Evolutionary conservation across 2,329 filamentous ascomycete species (phyloP), one percentile per base, ranked within the genome.

Genomic region (Atkinsonella texensis): DNA sequence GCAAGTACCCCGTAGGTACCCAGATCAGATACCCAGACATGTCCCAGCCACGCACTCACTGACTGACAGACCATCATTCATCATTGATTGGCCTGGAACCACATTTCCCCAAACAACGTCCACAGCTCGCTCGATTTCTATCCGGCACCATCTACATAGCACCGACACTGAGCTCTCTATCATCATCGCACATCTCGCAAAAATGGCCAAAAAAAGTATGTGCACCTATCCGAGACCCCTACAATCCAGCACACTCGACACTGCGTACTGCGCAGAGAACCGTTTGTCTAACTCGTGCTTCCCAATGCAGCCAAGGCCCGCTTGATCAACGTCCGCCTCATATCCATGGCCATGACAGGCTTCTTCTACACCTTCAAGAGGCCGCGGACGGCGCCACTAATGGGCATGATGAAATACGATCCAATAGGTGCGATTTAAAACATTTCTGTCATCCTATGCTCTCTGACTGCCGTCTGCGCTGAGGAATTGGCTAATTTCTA

Each of bases 361-460:
- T 98, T 89, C 79, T 98, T 91, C 77, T 90, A 91, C 70, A 94
- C 89, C 50, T 83, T 95, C 69, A 78, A 85, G 60, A 84, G 94
- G 53, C 90, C 89, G 12, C 84, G 93, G 60, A 79, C 80, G 32
- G 78, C 89, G 56, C 77, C 85, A 44, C 90, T 94, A 52, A 80
- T 98, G 71, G 94, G 89, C 74, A 93, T 98, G 89, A 75, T 98
- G 62, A 98, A 98, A 76, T 98, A 98, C 71, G 93, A 98, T 67
- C 93, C 93, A 42, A 90, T 98, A 58, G 85, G 88, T 95, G 81
- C 58, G 66, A 38, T 4, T 15, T 15, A 1, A 38, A 15, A 12
- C 12, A 8, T 38, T 9, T 38, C 11, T 15, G 10, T 38, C 35
- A 12, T 12, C 11, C 11, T 28, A 28, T 28, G 7, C 7, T 28